Percentiles rank a stretch among this genome's conserved stretches.
Evolutionary conservation across 208 protist species (phyloP).

Genomic region (Leishmania tropica): DNA sequence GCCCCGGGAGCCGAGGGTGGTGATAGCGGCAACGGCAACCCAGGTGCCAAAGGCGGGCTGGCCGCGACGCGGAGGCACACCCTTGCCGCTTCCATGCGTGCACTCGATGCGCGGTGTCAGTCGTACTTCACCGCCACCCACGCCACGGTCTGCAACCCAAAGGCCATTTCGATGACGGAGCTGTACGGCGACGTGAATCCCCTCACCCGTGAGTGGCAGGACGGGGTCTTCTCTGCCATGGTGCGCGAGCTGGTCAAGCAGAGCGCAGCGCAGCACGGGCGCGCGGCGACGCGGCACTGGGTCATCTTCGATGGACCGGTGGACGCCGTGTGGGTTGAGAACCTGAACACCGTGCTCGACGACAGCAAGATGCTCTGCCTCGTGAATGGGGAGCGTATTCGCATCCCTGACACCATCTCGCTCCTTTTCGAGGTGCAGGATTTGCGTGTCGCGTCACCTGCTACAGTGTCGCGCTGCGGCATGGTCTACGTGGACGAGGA

Average conservation of each 20-base stretch:
- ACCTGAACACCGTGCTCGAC: constrained; percentile 98
- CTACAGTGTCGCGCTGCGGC: constrained; percentile 98
- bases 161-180: constrained; percentile 95
- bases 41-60: neutral
- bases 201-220: constrained; percentile 95
- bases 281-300: constrained; percentile 86
- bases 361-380: constrained; percentile 99
- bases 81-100: constrained; percentile 18
- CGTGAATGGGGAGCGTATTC: constrained; percentile 96
- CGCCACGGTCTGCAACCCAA: constrained; percentile 90
- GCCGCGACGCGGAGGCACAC: neutral
- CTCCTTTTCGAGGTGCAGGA: constrained; percentile 99
- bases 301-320: constrained; percentile 98
- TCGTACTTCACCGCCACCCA: constrained; percentile 74
- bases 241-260: constrained; percentile 84
- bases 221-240: constrained; percentile 94
- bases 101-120: constrained; percentile 53
- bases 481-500: constrained; percentile 97
- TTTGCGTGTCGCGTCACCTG: constrained; percentile 96
- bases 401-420: constrained; percentile 88
- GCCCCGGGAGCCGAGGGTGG: neutral
- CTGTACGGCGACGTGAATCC: constrained; percentile 96
- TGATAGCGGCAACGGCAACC: constrained; percentile 5
- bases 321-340: constrained; percentile 99
- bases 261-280: constrained; percentile 17